phyloP scores from a whole-genome alignment of 345 rosid genomes.

The Raphanus raphanistrum region DNA sequence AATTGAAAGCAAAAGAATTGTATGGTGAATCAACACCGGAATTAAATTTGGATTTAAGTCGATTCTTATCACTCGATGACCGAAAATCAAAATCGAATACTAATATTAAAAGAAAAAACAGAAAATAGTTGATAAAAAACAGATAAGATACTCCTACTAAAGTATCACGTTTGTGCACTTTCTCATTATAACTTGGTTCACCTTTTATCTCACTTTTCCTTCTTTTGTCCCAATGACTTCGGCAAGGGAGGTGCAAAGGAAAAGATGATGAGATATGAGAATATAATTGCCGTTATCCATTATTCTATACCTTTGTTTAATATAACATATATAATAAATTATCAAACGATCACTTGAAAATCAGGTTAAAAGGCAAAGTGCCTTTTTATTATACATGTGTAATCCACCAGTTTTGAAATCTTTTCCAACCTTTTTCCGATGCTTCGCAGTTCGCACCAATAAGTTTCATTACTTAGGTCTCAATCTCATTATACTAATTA shows the following conservation, averaged over 20 bases:
- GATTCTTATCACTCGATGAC: no score
- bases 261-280: constrained; percentile 18
- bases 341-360: constrained; percentile 10
- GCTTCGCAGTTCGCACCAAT: constrained; percentile 15
- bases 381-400: constrained; percentile 4
- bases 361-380: constrained; percentile 35
- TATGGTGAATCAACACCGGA: no score
- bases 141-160: constrained; percentile 21
- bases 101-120: neutral
- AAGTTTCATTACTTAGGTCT: neutral
- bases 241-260: constrained; percentile 19
- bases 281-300: constrained; percentile 15
- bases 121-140: neutral
- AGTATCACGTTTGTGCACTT: constrained; percentile 19
- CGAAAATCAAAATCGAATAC: no score
- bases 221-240: constrained; percentile 21
- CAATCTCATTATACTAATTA: neutral
- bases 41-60: no score
- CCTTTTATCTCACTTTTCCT: constrained; percentile 18
- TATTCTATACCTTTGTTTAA: constrained; percentile 6
- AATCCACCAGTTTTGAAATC: constrained; percentile 22
- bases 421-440: constrained; percentile 17
- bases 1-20: no score
- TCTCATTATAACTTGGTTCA: constrained; percentile 7
- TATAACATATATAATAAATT: neutral